phyloP scores from a whole-genome alignment of 2,329 filamentous ascomycete species.

The Aspergillus arachidicola region DNA sequence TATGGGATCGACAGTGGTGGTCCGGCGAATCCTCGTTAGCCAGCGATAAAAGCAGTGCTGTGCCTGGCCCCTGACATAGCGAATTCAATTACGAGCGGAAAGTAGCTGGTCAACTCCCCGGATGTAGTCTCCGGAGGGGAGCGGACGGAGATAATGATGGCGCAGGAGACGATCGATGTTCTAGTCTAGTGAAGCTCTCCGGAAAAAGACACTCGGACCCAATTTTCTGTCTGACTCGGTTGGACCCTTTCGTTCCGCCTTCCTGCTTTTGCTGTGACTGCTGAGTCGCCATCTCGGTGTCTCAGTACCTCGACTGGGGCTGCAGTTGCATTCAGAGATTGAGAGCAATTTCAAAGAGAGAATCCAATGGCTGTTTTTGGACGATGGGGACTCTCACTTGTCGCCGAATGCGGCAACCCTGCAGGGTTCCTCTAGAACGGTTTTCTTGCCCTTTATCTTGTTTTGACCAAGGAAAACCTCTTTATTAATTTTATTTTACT shows the following conservation, averaged over 20 bases:
- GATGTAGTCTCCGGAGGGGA: neutral
- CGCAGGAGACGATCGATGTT: neutral
- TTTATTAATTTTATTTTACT: neutral
- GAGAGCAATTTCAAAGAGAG: neutral
- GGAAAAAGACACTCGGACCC: conserved; percentile 6
- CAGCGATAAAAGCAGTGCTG: conserved; percentile 11
- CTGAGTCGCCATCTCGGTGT: neutral
- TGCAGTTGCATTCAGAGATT: neutral
- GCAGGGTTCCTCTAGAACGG: neutral
- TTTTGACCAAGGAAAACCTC: neutral
- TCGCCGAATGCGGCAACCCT: conserved; percentile 10
- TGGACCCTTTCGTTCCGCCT: conserved; percentile 4
- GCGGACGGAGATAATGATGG: neutral
- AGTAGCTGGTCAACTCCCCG: neutral
- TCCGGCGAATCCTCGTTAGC: conserved; percentile 12
- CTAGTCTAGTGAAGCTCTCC: neutral
- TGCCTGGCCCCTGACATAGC: conserved; percentile 14
- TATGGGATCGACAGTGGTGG: neutral
- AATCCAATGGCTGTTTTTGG: conserved; percentile 4
- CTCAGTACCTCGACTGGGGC: neutral
- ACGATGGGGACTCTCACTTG: neutral
- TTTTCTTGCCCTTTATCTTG: neutral
- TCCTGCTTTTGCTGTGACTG: neutral
- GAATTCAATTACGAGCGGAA: neutral
- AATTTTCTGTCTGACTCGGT: neutral